Evolutionary conservation across 495 filamentous ascomycete species (phyloP).

Genomic region (Cudoniella acicularis): DNA sequence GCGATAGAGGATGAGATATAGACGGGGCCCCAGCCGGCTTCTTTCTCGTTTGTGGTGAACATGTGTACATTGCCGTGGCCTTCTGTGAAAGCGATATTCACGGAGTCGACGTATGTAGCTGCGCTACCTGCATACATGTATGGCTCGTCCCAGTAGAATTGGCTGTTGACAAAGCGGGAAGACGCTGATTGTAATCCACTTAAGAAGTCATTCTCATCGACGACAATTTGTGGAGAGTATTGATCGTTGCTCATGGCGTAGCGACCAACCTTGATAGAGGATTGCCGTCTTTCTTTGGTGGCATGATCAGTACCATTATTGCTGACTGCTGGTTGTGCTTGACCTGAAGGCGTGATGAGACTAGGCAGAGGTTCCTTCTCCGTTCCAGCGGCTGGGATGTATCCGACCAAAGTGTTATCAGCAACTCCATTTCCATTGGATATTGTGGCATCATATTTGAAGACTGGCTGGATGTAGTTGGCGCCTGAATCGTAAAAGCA

Average conservation of each 20-base stretch:
- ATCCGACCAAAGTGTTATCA: not conserved
- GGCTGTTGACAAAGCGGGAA: not conserved
- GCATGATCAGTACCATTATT: not conserved
- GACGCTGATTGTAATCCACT: not conserved
- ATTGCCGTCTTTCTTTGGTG: not conserved
- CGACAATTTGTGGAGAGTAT: not conserved
- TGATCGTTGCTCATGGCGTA: not conserved
- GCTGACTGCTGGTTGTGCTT: not conserved
- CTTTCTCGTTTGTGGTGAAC: not conserved
- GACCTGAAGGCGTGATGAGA: not conserved
- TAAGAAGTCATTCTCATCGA: not conserved
- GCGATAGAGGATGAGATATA: not conserved
- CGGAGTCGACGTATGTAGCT: not conserved
- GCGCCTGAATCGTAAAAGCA: not conserved
- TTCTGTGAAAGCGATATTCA: slow-evolving; percentile 1
- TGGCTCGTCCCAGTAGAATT: slow-evolving; percentile 4
- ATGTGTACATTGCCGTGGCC: not conserved
- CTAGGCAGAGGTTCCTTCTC: not conserved
- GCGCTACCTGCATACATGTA: not conserved
- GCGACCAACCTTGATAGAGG: not conserved
- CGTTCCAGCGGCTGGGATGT: not conserved
- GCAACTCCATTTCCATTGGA: not conserved
- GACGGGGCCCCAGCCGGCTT: not conserved
- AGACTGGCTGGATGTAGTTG: not conserved
- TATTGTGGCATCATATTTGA: not conserved